Evolutionary conservation across 129 eudicot species (phyloP).

Genomic region (Deinandra increscens): DNA sequence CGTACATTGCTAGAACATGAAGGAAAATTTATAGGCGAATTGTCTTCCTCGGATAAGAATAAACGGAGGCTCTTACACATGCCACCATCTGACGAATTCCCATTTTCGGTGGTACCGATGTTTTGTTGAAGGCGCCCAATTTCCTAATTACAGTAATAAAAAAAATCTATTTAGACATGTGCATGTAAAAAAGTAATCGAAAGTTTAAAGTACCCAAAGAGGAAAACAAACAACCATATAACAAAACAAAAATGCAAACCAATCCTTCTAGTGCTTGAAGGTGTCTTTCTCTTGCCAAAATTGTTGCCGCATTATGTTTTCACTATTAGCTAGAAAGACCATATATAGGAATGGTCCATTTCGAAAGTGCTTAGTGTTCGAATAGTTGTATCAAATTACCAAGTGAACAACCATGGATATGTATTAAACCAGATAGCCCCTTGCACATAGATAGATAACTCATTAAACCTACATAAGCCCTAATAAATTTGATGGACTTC

Average conservation of each 20-base stretch:
- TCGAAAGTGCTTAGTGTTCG: background rate
- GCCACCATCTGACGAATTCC: constrained; percentile 29
- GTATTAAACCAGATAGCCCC: background rate
- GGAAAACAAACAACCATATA: constrained; percentile 7
- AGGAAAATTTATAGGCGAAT: constrained; percentile 37
- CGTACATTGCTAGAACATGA: constrained; percentile 56
- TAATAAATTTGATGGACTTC: too few relatives aligned
- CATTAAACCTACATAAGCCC: too few relatives aligned
- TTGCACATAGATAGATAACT: background rate
- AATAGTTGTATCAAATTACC: background rate
- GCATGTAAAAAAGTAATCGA: background rate
- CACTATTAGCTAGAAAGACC: background rate
- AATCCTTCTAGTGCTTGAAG: background rate
- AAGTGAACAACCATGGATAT: background rate
- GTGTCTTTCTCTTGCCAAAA: constrained; percentile 1
- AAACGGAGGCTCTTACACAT: constrained; percentile 49
- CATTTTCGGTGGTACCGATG: constrained; percentile 28
- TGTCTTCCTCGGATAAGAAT: constrained; percentile 62
- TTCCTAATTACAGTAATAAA: constrained; percentile 28
- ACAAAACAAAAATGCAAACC: constrained; percentile 2
- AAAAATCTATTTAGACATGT: constrained; percentile 10
- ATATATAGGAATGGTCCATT: background rate
- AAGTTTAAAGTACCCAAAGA: background rate
- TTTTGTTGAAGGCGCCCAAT: constrained; percentile 28
- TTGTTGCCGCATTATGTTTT: background rate